Base-by-base conservation (phyloP, 148 eudicot species). In the Pharnaceum exiguum region DNA sequence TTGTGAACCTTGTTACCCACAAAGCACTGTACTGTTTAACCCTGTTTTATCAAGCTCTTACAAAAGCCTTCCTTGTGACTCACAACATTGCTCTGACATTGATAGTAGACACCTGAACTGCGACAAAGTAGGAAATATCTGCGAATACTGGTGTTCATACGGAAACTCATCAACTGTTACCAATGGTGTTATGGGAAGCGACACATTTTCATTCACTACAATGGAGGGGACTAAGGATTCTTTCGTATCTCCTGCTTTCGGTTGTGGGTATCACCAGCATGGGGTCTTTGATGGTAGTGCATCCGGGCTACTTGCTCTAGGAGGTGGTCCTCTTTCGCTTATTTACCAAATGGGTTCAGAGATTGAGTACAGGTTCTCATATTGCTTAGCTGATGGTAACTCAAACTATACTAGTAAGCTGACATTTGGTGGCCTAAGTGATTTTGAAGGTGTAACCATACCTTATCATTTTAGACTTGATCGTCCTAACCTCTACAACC, bases 231-330 rank as follows among this genome's bases (percentile, higher is more conserved):
- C 35, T 2, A 4, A 15, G 2, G 55, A 27, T 0, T 33, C 57
- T 4, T 77, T 77, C 28, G 63, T 73, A 17, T 63, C 60, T 2
- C 52, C 65, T 15, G 57, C 24, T 12, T 81, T 81, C 19, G 86
- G 86, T 1, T 81, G 86, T 29, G 86, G 82, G 2, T 68, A 55
- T 33, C 39, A 62, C 3, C 77, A 72, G 19, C 13, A 4, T 10
- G 86, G 78, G 10, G 16, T 10, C 2, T 81, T 81, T 18, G 59
- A 45, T 51, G 13, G 24, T 7, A 46, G 2, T 2, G 60, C 59
- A 13, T 43, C 82, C 0, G 82, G 86, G 1, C 50, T 81, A 1
- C 69, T 75, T 1, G 79, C 82, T 7, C 73, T 81, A 13, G 86
- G 77, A 7, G 51, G 50, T 10, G 86, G 85, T 1, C 48, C 73